Conservation (phyloP, 192 early-diverging fungal species). For the Geranomyces michiganensis region DNA sequence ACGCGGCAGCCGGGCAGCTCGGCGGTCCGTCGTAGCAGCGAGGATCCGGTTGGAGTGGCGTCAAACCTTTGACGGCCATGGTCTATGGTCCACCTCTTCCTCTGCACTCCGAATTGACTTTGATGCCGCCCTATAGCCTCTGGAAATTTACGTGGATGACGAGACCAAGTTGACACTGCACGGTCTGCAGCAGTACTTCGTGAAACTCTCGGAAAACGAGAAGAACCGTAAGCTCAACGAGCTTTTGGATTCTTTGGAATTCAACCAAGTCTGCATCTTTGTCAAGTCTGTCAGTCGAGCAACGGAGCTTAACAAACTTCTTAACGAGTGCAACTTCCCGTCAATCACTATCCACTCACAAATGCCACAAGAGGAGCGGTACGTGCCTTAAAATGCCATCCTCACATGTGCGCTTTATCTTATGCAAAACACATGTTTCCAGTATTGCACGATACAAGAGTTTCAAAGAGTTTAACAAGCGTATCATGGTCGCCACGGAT, state of each 20-base stretch:
- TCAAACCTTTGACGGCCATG: too few species aligned
- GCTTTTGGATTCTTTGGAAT: constrained; percentile 90
- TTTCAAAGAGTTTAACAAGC: constrained; percentile 93
- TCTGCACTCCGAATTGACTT: not conserved
- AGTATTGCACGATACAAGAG: constrained; percentile 87
- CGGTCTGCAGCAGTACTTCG: constrained; percentile 94
- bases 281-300: constrained; percentile 90
- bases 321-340: constrained; percentile 90
- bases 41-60: too few species aligned
- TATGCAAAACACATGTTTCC: too few species aligned
- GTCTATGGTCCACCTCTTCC: too few species aligned
- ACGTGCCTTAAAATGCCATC: not conserved
- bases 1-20: too few species aligned
- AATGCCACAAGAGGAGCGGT: constrained; percentile 91
- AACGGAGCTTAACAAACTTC: constrained; percentile 81
- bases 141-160: constrained; percentile 97
- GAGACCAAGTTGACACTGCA: constrained; percentile 97
- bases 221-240: constrained; percentile 96
- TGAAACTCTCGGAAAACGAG: constrained; percentile 77
- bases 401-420: not conserved
- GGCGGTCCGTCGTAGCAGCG: too few species aligned
- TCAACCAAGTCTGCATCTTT: constrained; percentile 98
- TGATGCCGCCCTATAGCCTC: constrained; percentile 56
- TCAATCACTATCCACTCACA: constrained; percentile 89
- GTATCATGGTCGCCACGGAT: constrained; percentile 97